Conservation (phyloP, 495 filamentous ascomycete species). For the Lophium mytilinum region DNA sequence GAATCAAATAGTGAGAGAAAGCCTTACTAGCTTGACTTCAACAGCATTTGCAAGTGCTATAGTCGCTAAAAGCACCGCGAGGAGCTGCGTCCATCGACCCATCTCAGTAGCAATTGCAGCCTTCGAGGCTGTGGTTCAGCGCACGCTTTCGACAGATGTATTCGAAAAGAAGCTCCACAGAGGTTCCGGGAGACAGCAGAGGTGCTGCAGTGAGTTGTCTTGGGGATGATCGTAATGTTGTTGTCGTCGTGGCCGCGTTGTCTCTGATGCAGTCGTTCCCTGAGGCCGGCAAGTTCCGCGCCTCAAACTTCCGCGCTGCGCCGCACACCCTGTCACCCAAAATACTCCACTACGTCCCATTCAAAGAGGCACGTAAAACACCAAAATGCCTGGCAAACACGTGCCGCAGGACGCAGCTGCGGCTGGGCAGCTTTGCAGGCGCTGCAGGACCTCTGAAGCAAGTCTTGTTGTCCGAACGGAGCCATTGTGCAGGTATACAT, state of each 20-base stretch:
- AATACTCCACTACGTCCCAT: not conserved
- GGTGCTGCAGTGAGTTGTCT: not conserved
- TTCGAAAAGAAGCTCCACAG: not conserved
- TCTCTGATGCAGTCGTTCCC: too few species aligned
- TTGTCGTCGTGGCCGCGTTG: too few species aligned
- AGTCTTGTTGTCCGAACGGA: constrained; percentile 31
- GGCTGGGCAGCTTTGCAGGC: constrained; percentile 20
- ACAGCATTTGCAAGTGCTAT: constrained; percentile 19
- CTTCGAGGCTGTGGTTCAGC: constrained; percentile 5
- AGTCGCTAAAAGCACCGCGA: constrained; percentile 15
- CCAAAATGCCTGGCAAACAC: constrained; percentile 18
- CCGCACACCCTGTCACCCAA: constrained; percentile 1
- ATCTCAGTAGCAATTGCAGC: constrained; percentile 19
- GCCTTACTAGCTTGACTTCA: constrained; percentile 23
- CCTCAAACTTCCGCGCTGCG: too few species aligned
- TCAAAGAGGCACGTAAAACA: not conserved
- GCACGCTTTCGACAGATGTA: not conserved
- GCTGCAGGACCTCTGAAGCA: constrained; percentile 24
- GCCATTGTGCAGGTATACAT: constrained; percentile 30
- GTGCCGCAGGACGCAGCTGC: not conserved
- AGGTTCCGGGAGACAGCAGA: not conserved
- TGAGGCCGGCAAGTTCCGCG: too few species aligned
- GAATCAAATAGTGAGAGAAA: not conserved
- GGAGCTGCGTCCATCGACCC: constrained; percentile 16
- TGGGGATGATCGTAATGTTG: not conserved